Conservation (phyloP, 331 rosid species). For the Phaseolus coccineus region DNA sequence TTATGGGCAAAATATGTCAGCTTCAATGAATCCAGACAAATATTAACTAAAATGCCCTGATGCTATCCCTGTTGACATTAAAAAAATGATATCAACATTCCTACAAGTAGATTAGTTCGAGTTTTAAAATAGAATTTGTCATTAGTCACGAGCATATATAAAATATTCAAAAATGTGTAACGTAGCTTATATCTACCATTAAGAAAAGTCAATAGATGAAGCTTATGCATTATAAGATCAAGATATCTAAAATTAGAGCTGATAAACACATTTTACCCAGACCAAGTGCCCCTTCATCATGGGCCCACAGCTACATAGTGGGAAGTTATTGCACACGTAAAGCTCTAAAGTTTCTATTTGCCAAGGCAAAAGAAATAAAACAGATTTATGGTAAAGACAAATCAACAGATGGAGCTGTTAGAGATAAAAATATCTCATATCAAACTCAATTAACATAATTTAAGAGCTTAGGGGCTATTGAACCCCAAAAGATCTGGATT, state of each 20-base stretch:
- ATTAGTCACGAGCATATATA: neutral
- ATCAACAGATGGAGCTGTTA: neutral
- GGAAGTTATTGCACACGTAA: neutral
- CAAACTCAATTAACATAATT: neutral
- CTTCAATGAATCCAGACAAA: constrained; percentile 15
- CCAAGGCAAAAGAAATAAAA: neutral
- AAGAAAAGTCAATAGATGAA: constrained; percentile 15
- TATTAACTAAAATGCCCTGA: constrained; percentile 7
- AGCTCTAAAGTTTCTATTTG: neutral
- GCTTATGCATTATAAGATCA: neutral
- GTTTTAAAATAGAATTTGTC: neutral
- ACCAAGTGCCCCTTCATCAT: neutral
- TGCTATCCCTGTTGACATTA: neutral
- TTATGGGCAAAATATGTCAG: constrained; percentile 11
- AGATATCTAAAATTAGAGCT: constrained; percentile 1
- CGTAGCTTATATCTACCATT: neutral
- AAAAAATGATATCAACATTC: neutral
- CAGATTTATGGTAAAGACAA: neutral
- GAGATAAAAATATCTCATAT: constrained; percentile 6
- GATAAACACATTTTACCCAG: neutral
- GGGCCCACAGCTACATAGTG: neutral
- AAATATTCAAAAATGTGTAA: neutral
- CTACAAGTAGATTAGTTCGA: neutral
- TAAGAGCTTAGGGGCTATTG: neutral
- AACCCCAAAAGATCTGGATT: constrained; percentile 2